phyloP scores from a whole-genome alignment of 2,329 filamentous ascomycete genomes.

The Calonectria multiphialidica region DNA sequence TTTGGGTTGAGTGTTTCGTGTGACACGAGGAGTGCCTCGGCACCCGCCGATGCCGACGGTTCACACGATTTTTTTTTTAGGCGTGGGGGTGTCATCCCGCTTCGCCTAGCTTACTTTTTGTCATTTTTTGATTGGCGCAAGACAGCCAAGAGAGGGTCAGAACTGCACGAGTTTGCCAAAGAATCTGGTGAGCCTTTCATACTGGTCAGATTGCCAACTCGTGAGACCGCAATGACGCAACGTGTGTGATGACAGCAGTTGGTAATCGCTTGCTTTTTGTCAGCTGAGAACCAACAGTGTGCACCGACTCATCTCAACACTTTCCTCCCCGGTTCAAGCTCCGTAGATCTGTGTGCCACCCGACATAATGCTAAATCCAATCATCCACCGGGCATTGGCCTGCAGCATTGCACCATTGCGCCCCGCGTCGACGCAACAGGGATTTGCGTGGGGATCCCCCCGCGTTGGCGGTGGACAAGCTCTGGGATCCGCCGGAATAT shows the following conservation, averaged over 20 bases:
- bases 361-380: slow-evolving; percentile 20
- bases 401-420: slow-evolving; percentile 38
- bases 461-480: background rate
- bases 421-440: slow-evolving; percentile 36
- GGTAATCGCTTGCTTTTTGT: background rate
- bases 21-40: background rate
- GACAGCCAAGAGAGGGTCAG: no score
- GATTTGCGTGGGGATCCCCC: slow-evolving; percentile 5
- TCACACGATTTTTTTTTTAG: background rate
- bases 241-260: background rate
- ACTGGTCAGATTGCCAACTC: background rate
- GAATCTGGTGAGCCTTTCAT: background rate
- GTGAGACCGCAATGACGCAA: slow-evolving; percentile 5
- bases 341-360: slow-evolving; percentile 32
- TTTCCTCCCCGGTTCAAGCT: background rate
- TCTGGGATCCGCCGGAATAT: background rate
- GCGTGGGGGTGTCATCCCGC: background rate
- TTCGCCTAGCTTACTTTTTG: background rate
- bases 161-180: background rate
- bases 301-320: background rate
- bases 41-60: background rate
- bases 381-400: slow-evolving; percentile 9
- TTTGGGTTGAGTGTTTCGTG: background rate
- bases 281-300: background rate
- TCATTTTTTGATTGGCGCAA: background rate